These are phyloP conservation scores for Capsicum pubescens DNA, from an alignment of 257 asterid genomes.

Conservation along the genomic window DNA sequence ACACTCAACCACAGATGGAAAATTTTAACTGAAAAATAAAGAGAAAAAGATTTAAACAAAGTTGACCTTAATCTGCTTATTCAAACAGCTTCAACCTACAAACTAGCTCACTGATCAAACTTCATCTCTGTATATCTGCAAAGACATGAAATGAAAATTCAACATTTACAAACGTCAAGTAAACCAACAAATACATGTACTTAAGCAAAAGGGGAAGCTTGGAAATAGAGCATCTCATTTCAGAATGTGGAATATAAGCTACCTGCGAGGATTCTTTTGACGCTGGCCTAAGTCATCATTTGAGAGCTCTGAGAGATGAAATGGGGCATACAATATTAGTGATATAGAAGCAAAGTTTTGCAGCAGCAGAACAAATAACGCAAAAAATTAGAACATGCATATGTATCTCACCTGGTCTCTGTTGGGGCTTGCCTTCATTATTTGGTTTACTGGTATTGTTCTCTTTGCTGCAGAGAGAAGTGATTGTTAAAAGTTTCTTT, in stretches of 20 bases:
- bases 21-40: constrained; percentile 20
- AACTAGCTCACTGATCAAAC: constrained; percentile 71
- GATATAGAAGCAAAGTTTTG: constrained; percentile 21
- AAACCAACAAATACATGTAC: neutral
- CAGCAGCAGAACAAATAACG: neutral
- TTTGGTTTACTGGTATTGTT: constrained; percentile 50
- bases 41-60: constrained; percentile 33
- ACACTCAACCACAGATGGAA: constrained; percentile 44
- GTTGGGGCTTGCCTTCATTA: constrained; percentile 69
- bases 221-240: constrained; percentile 23
- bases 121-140: constrained; percentile 97
- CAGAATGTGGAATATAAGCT: constrained; percentile 23
- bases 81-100: constrained; percentile 47
- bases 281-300: constrained; percentile 77
- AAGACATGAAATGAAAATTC: neutral
- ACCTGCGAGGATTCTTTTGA: constrained; percentile 94
- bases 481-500: constrained; percentile 19
- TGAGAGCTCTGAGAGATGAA: constrained; percentile 52
- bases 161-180: neutral
- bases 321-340: constrained; percentile 24
- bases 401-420: constrained; percentile 67
- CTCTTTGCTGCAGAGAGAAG: constrained; percentile 71
- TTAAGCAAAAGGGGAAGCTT: neutral
- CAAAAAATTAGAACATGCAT: constrained; percentile 12
- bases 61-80: constrained; percentile 51